Evolutionary conservation across 768 basidiomycete genomes (phyloP).

Genomic region (Termitomyces sp.): DNA sequence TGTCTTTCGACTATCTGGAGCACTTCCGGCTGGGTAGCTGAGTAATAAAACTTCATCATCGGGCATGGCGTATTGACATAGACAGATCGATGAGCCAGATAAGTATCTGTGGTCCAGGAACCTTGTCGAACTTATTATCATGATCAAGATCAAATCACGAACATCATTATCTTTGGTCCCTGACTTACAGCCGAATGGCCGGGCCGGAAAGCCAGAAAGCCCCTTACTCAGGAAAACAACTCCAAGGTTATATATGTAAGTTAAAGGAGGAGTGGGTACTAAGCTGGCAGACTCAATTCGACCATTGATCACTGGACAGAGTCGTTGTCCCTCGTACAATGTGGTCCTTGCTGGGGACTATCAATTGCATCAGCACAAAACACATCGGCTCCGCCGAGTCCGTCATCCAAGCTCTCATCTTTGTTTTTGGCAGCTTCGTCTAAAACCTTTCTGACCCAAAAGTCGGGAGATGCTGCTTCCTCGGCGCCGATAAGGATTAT

Average conservation of each 20-base stretch:
- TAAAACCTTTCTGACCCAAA: not conserved
- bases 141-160: not conserved
- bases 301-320: not conserved
- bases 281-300: no score
- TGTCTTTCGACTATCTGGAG: conserved; percentile 5
- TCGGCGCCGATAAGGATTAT: not conserved
- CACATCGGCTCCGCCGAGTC: not conserved
- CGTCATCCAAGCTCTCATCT: not conserved
- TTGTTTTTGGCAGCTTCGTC: not conserved
- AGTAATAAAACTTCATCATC: not conserved
- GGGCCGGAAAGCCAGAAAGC: no score
- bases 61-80: not conserved
- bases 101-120: no score
- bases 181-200: no score
- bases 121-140: no score
- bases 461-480: not conserved
- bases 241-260: no score
- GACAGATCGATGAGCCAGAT: not conserved
- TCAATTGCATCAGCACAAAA: not conserved
- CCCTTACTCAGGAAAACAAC: no score
- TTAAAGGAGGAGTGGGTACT: no score
- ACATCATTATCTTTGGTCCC: no score
- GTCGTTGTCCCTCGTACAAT: not conserved
- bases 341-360: not conserved
- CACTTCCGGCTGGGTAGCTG: not conserved